Conservation (phyloP, 208 protist genomes). For the Phytomonas serpens region DNA sequence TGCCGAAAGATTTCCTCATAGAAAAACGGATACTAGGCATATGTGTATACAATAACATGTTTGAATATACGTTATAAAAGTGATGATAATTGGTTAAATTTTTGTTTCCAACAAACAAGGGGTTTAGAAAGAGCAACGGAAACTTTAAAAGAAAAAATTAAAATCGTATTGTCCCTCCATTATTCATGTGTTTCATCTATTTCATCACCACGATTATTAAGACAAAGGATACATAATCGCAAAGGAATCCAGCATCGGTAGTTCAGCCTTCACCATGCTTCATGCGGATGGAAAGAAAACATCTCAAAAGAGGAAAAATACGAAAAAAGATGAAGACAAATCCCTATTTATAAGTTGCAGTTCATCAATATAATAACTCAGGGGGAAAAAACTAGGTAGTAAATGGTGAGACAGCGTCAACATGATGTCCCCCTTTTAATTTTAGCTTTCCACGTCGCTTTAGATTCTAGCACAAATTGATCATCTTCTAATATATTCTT, state of each 20-base stretch:
- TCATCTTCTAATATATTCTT: not conserved
- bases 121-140: not conserved
- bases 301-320: not conserved
- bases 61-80: constrained; percentile 4
- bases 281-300: not conserved
- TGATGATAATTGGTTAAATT: not conserved
- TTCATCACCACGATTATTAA: not conserved
- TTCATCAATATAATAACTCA: not conserved
- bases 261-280: not conserved
- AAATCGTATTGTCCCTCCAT: not conserved
- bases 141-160: not conserved
- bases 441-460: not conserved
- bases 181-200: constrained; percentile 7
- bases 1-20: not conserved
- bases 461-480: not conserved
- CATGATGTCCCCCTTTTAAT: not conserved
- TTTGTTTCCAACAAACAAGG: not conserved
- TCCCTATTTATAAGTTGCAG: not conserved
- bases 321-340: not conserved
- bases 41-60: constrained; percentile 1
- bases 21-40: not conserved
- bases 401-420: not conserved
- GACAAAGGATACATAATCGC: not conserved
- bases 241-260: not conserved
- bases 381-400: not conserved